Conservation (phyloP, 306 rosid genomes). For the Quercus parvula region DNA sequence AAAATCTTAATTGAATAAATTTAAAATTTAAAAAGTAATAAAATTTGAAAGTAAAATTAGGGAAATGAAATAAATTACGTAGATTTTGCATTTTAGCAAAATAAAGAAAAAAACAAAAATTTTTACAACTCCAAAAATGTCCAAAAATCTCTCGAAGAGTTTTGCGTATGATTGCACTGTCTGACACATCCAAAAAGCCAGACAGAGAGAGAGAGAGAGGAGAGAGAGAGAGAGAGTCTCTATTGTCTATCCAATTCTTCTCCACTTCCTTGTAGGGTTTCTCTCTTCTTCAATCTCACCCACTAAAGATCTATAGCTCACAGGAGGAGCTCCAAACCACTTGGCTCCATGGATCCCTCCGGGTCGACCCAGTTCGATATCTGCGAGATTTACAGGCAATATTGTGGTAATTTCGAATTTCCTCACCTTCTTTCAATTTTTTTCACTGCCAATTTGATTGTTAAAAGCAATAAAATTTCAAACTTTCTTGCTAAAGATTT, state of each 20-base stretch:
- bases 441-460: not conserved
- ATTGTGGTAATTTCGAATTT: slow-evolving; percentile 43
- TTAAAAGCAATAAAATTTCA: not conserved
- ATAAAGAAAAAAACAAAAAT: too few species aligned
- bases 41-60: too few species aligned
- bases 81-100: too few species aligned
- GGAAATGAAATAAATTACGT: too few species aligned
- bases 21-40: too few species aligned
- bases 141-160: too few species aligned
- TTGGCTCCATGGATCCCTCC: slow-evolving; percentile 49
- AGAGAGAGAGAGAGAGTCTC: not conserved
- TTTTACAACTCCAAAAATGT: too few species aligned
- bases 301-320: not conserved
- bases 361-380: slow-evolving; percentile 48
- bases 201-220: not conserved
- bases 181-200: too few species aligned
- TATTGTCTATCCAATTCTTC: not conserved
- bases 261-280: not conserved
- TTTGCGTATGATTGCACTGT: too few species aligned
- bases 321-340: slow-evolving; percentile 17
- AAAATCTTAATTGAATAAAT: too few species aligned
- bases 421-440: not conserved
- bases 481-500: not conserved
- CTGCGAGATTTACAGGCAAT: slow-evolving; percentile 65
- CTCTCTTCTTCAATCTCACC: not conserved